Base-by-base conservation (phyloP, 306 rosid species). In the Prunus armeniaca region DNA sequence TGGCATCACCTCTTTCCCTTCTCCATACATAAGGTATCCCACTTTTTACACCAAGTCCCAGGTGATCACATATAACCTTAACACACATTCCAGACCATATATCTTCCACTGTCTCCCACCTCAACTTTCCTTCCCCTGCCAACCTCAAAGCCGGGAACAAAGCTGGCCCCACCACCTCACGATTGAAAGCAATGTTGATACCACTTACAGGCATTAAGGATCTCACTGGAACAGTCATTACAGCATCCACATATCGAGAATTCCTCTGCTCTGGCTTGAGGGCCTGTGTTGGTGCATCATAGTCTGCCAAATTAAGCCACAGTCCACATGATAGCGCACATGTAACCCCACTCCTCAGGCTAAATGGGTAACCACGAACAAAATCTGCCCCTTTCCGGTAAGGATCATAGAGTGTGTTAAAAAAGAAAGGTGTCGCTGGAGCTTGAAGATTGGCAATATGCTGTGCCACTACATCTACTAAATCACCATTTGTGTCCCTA, bases 361-460 rank as follows among this genome's bases (percentile, higher is more conserved):
- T 96, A 75, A 96, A 96, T n/a, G 99, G 99, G 87, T 96, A 96
- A 9, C 99, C 99, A 3, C 98, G 99, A 69, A 96, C 99, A 38
- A 96, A 96, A 70, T 96, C 99, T 0, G 96, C 97, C 72, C 99
- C 99, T 80, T 92, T 83, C 50, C 93, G 80, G 72, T 73, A 96
- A 32, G 99, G 99, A 86, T 96, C 99, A 77, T 96, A 96, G 1
- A 96, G 93, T 7, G 99, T 96, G 82, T 92, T 96, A 71, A 96
- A 96, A 83, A 96, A 96, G 89, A 96, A 96, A n/a, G 99, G 99
- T 19, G 99, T 96, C 12, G 99, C 99, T 24, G 99, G 99, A 66
- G 93, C 89, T 81, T 77, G 76, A 65, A 96, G 96, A 88, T 96
- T 96, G 54, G 82, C 56, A 14, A 89, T 61, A 78, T 95, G 99